Conservation (phyloP, 2,329 filamentous ascomycete species). For the Chalaropsis ovoidea region DNA sequence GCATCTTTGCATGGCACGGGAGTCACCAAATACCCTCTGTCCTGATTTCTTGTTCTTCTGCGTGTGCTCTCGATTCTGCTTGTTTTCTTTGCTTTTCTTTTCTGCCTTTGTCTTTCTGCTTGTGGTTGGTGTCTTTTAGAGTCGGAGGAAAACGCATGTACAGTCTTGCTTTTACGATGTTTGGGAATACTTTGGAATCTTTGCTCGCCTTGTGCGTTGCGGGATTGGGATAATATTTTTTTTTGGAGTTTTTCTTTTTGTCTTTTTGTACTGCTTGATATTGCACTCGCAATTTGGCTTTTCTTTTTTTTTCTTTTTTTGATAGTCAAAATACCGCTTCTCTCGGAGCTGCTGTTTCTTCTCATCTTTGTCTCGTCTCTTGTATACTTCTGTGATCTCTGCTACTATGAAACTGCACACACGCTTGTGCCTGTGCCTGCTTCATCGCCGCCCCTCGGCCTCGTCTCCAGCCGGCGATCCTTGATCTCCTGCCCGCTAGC, state of each 20-base stretch:
- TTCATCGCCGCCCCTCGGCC: background rate
- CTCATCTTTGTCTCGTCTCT: background rate
- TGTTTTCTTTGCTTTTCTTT: constrained; percentile 5
- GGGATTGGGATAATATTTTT: background rate
- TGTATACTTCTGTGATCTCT: background rate
- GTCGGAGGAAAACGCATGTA: constrained; percentile 22
- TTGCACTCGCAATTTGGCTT: background rate
- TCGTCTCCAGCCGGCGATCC: constrained; percentile 1
- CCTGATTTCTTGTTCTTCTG: background rate
- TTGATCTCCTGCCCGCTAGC: background rate
- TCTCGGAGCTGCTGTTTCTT: constrained; percentile 4
- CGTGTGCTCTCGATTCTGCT: background rate
- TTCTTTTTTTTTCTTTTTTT: constrained; percentile 13
- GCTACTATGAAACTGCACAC: too few relatives aligned
- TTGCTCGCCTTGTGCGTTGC: constrained; percentile 3
- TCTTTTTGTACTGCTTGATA: constrained; percentile 2
- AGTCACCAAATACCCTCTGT: background rate
- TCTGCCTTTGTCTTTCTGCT: constrained; percentile 9
- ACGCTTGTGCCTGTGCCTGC: background rate
- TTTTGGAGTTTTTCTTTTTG: constrained; percentile 18
- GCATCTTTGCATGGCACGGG: constrained; percentile 3
- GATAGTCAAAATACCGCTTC: constrained; percentile 12
- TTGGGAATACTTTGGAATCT: constrained; percentile 13
- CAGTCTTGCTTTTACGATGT: constrained; percentile 25
- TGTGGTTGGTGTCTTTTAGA: constrained; percentile 1